Evolutionary conservation across 257 asterid species (phyloP), one percentile per base, ranked within the genome.

Genomic region (Salvia miltiorrhiza): DNA sequence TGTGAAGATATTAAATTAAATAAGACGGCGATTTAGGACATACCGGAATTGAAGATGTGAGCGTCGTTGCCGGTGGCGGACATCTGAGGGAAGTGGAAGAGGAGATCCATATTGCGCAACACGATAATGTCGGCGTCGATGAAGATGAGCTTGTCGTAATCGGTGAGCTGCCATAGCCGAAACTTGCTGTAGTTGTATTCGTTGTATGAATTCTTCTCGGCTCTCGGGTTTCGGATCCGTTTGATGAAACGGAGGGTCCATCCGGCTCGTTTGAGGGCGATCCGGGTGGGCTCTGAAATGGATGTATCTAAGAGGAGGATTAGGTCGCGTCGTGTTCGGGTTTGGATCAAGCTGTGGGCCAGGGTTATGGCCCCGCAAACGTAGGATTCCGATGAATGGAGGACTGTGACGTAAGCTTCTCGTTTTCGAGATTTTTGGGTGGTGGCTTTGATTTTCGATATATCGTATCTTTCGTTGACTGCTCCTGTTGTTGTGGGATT

Each of bases 121-220:
- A 90, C 78, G 48, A 86, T 56, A 68, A 92, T 73, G 84, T 92
- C 98, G 0, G 98, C 74, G 59, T 92, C 97, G 55, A 92, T 83
- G 86, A 92, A 92, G 39, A 92, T 80, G 70, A 92, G 45, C n/a
- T 88, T 88, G 45, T 86, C 87, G 67, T 90, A 90, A 5, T 86
- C 88, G 1, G 88, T 83, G 63, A 92, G 92, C 76, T 89, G 96
- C 96, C 96, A 92, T 8, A 92, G 67, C 19, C 97, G 73, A 77
- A 92, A 84, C 71, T 92, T 92, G 83, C 93, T 92, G 78, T 92
- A 92, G 62, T 92, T 92, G 80, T 92, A 92, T 19, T 89, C 95
- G 21, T 92, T 92, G 79, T 92, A 92, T 9, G 90, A 62, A 67
- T 77, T 2, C 24, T 78, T 90, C 41, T 85, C 86, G 20, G 98